Conservation (phyloP, 1,284 basidiomycete species). For the Cryptococcus sp. region DNA sequence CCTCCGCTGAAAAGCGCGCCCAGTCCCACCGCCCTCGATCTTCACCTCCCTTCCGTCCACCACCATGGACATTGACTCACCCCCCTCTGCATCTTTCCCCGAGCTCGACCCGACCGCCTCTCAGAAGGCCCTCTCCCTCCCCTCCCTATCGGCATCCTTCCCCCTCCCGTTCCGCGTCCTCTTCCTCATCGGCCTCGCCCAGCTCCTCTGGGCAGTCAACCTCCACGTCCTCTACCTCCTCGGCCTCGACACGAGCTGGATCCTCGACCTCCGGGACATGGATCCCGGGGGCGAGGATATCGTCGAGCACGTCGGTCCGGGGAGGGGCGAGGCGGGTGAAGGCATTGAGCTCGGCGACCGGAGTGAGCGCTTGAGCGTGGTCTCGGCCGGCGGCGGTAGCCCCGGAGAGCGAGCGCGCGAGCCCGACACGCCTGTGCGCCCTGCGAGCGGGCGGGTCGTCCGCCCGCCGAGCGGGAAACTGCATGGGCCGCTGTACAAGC, state of each 20-base stretch:
- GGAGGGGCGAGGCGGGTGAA: neutral
- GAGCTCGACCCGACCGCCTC: conserved; percentile 11
- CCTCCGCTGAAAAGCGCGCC: neutral
- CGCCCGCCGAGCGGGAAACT: conserved; percentile 37
- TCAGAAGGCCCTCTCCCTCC: conserved; percentile 45
- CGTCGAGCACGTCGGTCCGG: neutral
- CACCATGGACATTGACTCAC: conserved; percentile 49
- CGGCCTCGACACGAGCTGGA: conserved; percentile 68
- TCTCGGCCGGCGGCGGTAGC: conserved; percentile 5
- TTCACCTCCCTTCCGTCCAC: neutral
- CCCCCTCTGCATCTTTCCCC: conserved; percentile 24
- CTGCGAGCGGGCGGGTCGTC: conserved; percentile 23
- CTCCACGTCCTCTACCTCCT: conserved; percentile 71
- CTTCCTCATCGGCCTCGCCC: conserved; percentile 64
- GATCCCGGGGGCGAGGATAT: conserved; percentile 5
- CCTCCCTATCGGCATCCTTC: conserved; percentile 60
- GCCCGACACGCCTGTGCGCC: conserved; percentile 36
- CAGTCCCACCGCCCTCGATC: neutral
- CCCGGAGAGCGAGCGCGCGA: neutral
- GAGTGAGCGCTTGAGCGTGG: neutral
- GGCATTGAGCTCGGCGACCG: neutral
- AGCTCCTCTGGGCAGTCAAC: conserved; percentile 80
- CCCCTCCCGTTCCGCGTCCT: conserved; percentile 80
- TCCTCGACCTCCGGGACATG: conserved; percentile 53
- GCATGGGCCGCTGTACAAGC: conserved; percentile 64